phyloP scores from a whole-genome alignment of 257 asterid species.

The Orobanche coerulescens region DNA sequence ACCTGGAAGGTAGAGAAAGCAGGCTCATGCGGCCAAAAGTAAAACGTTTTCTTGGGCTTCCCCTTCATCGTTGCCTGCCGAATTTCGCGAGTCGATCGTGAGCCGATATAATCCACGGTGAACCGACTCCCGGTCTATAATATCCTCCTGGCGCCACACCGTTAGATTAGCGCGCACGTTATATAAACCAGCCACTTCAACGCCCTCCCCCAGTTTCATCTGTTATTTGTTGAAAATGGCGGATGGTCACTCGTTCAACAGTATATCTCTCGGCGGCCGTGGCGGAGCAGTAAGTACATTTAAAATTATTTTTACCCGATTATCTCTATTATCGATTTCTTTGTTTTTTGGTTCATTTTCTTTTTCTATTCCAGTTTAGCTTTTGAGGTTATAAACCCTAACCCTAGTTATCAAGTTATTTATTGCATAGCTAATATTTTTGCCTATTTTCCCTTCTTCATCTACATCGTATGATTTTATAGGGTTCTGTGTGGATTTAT shows the following conservation, averaged over 20 bases:
- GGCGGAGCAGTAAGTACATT: constrained; percentile 64
- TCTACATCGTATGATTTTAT: constrained; percentile 1
- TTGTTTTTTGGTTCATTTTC: neutral
- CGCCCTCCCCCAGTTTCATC: neutral
- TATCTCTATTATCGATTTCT: neutral
- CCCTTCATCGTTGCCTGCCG: no score
- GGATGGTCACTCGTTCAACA: constrained; percentile 75
- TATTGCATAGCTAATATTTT: neutral
- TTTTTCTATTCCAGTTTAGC: neutral
- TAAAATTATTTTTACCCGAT: neutral
- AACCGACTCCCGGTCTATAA: constrained; percentile 22
- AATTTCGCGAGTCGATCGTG: no score
- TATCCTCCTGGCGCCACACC: constrained; percentile 36
- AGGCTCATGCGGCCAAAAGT: no score
- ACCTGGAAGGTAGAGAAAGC: no score
- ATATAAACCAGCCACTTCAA: constrained; percentile 15
- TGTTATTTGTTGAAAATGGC: constrained; percentile 33
- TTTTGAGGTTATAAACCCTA: constrained; percentile 18
- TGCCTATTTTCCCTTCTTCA: neutral
- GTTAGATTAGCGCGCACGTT: constrained; percentile 7
- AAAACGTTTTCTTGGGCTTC: no score
- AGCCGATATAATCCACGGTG: no score
- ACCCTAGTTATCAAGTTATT: neutral
- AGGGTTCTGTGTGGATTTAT: constrained; percentile 19
- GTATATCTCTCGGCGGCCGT: constrained; percentile 82